Base-by-base conservation (phyloP, 2,329 filamentous ascomycete genomes). In the Fusarium begoniae region DNA sequence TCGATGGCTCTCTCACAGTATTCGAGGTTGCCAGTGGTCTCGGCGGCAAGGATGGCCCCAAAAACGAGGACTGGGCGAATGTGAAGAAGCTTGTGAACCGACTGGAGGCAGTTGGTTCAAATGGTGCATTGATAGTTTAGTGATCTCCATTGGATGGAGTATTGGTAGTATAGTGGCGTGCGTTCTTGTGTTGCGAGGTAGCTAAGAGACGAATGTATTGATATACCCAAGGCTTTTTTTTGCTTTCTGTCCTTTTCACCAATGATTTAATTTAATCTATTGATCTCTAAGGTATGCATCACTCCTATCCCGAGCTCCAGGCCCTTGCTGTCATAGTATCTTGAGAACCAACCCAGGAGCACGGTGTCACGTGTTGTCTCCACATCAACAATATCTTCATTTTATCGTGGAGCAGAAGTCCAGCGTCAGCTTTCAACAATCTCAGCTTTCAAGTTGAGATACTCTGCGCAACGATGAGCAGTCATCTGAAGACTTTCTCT, bases 61-160 rank as follows among this genome's bases (percentile, higher is more conserved):
- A 93, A 81, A 91, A 90, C 59, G 96, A 99, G 79, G 96, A 98
- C 82, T 99, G 96, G 96, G 90, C 92, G 11, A 93, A 90, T 41
- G 93, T 99, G 75, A 98, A 98, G 90, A 95, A 94, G 83, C 86
- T 98, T 80, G 90, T 98, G 30, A 91, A 90, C 47, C 90, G 92
- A 77, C 84, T 96, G 69, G 95, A 97, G 83, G 87, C 87, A 22
- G 85, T 85, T n/a, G 85, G 87, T 4, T 81, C 86, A 45, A 87
- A 87, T 56, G 86, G 85, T n/a, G 83, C 83, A 24, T 82, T 85
- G 73, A 81, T 82, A 50, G 82, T 81, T 70, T 84, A 81, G 73
- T 55, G 38, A 17, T n/a, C 47, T 66, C 57, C 55, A n/a, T 66
- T 69, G 68, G 62, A 68, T 69, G 61, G 58, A 69, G 63, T 69